These are phyloP conservation scores for Myxozyma melibiosi DNA, from an alignment of 805 yeast species.

Conservation along the genomic window DNA sequence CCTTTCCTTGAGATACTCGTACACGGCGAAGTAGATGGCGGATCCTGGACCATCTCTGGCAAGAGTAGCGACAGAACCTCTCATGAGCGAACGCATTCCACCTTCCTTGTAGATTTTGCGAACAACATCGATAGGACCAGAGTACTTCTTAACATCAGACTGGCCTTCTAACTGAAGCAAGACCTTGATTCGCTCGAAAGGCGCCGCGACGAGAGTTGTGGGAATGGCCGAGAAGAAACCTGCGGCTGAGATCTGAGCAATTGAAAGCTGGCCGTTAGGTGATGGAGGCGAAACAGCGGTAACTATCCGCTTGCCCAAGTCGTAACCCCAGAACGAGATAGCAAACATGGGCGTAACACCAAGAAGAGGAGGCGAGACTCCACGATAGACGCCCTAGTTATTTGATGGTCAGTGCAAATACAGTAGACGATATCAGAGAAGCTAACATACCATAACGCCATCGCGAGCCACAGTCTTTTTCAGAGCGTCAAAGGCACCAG, in stretches of 20 bases:
- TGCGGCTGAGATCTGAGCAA: constrained; percentile 79
- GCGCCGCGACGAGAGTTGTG: constrained; percentile 95
- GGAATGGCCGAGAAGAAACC: constrained; percentile 95
- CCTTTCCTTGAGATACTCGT: constrained; percentile 72
- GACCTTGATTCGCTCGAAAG: constrained; percentile 94
- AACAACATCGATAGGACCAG: constrained; percentile 61
- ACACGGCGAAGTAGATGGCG: constrained; percentile 92
- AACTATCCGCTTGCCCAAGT: constrained; percentile 81
- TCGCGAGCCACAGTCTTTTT: constrained; percentile 68
- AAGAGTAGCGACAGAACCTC: constrained; percentile 88
- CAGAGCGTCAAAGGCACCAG: constrained; percentile 67
- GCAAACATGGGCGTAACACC: constrained; percentile 99
- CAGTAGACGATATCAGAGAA: no score
- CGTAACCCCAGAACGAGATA: constrained; percentile 98
- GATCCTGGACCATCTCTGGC: constrained; percentile 98
- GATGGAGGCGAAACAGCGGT: constrained; percentile 42
- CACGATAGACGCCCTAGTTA: constrained; percentile 74
- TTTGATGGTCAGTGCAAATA: not conserved
- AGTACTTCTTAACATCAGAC: constrained; percentile 44
- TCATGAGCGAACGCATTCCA: constrained; percentile 80
- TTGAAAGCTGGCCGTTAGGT: constrained; percentile 52
- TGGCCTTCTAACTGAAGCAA: constrained; percentile 78
- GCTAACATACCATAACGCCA: constrained; percentile 57
- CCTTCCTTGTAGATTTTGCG: constrained; percentile 73
- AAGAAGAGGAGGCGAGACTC: constrained; percentile 90